phyloP scores from a whole-genome alignment of 2,329 filamentous ascomycete genomes.

The Talaromyces sp. region DNA sequence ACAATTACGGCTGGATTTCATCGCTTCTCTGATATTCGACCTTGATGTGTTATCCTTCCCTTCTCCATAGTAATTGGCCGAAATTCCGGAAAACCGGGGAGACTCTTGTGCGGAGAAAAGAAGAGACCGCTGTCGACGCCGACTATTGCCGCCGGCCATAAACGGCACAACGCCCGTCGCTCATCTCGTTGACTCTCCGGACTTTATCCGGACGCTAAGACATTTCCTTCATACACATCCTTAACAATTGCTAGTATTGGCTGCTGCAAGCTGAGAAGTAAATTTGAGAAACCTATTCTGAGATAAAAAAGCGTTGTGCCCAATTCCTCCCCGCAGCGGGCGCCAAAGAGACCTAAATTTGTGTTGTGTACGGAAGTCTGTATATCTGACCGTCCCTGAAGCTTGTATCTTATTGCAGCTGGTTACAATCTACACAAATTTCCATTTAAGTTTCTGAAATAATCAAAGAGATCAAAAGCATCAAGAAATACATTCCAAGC shows the following conservation, averaged over 20 bases:
- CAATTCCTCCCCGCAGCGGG: neutral
- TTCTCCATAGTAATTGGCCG: no score
- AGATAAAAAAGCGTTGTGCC: neutral
- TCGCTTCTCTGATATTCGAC: neutral
- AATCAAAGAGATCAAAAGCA: neutral
- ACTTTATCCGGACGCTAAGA: neutral
- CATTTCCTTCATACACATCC: neutral
- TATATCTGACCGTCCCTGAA: neutral
- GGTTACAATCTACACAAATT: neutral
- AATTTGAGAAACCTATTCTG: neutral
- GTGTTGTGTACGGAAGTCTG: neutral
- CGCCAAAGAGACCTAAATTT: neutral
- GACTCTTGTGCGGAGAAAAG: neutral
- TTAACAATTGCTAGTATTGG: neutral
- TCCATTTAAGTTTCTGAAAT: neutral
- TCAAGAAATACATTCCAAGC: neutral
- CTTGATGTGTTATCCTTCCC: neutral
- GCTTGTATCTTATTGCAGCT: neutral
- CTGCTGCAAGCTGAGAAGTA: neutral
- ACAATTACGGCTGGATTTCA: no score
- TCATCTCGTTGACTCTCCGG: neutral
- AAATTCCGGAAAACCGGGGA: no score
- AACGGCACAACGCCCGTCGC: neutral
- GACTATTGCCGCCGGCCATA: neutral
- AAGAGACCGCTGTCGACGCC: neutral